These are phyloP conservation scores for Dictyostelium brefeldianum DNA, from an alignment of 78 protist genomes.

Conservation along the genomic window DNA sequence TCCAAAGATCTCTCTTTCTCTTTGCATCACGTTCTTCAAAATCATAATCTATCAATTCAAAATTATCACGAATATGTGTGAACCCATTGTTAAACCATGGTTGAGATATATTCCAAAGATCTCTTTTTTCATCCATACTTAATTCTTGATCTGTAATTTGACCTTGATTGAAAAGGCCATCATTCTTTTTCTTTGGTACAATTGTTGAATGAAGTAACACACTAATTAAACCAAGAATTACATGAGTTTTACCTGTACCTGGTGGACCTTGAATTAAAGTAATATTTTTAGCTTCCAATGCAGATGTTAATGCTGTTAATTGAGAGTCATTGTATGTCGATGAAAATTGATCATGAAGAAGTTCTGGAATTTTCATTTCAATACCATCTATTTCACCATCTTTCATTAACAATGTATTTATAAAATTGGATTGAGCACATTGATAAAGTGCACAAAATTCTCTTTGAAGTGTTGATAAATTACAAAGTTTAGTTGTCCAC, in stretches of 20 bases:
- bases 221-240: slow-evolving; percentile 68
- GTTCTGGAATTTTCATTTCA: slow-evolving; percentile 66
- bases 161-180: too few species aligned
- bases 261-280: slow-evolving; percentile 84
- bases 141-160: neutral
- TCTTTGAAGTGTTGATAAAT: slow-evolving; percentile 68
- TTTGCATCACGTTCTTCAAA: slow-evolving; percentile 58
- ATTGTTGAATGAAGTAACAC: slow-evolving; percentile 52
- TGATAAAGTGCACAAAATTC: slow-evolving; percentile 44
- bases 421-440: slow-evolving; percentile 43
- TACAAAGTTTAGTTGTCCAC: slow-evolving; percentile 80
- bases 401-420: slow-evolving; percentile 47
- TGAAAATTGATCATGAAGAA: slow-evolving; percentile 30
- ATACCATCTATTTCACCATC: neutral
- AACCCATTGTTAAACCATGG: slow-evolving; percentile 42
- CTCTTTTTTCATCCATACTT: neutral
- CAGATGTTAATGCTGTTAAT: slow-evolving; percentile 56
- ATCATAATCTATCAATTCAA: slow-evolving; percentile 16
- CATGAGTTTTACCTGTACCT: slow-evolving; percentile 80
- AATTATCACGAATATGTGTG: slow-evolving; percentile 27
- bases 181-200: slow-evolving; percentile 22
- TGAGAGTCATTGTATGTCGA: slow-evolving; percentile 42
- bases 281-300: slow-evolving; percentile 40
- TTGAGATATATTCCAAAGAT: slow-evolving; percentile 57
- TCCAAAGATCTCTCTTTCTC: slow-evolving; percentile 73